Base-by-base conservation (phyloP, 768 basidiomycete genomes). In the Cyclocybe cylindracea region DNA sequence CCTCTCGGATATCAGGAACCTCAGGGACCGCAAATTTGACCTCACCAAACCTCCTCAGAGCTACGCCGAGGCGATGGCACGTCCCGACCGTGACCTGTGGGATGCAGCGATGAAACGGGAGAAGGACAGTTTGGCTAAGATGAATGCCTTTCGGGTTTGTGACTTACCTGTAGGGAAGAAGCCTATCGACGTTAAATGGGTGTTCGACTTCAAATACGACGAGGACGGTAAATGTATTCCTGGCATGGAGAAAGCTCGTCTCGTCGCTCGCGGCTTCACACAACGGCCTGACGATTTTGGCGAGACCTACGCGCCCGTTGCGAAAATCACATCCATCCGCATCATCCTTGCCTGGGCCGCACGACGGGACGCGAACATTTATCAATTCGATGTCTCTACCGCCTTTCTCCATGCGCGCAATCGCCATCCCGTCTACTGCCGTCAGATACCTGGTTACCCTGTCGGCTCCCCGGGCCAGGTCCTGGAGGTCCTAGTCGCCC, bases 181-280 rank as follows among this genome's bases (percentile, higher is more conserved):
- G 18, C 53, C 68, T 0, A 67, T 78, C 10, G 63, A 62, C 0
- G 54, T 62, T 10, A 48, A 51, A 5, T 76, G 74, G 74, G 71
- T 72, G 1, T 74, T 64, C 50, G 61, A 57, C 1, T 56, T 66
- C 45, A 82, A 82, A 60, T 57, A 53, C 32, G 61, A 78, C 52
- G 48, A 63, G 1, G 52, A 71, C 32, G 77, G 75, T 5, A 55
- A 56, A 0, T 67, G 76, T n/a, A 55, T n/a, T n/a, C n/a, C n/a
- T n/a, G n/a, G n/a, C n/a, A n/a, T n/a, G n/a, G n/a, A n/a, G n/a
- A n/a, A n/a, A n/a, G n/a, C n/a, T n/a, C n/a, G n/a, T n/a, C n/a
- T n/a, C n/a, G n/a, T n/a, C n/a, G n/a, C n/a, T n/a, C 57, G 69
- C 66, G 2, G 54, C 4, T 64, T 58, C 39, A 53, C 44, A 5